Evolutionary conservation across 31 red algal species (phyloP), one percentile per base, ranked within the genome.

Genomic region (Odonthalia washingtoniensis): DNA sequence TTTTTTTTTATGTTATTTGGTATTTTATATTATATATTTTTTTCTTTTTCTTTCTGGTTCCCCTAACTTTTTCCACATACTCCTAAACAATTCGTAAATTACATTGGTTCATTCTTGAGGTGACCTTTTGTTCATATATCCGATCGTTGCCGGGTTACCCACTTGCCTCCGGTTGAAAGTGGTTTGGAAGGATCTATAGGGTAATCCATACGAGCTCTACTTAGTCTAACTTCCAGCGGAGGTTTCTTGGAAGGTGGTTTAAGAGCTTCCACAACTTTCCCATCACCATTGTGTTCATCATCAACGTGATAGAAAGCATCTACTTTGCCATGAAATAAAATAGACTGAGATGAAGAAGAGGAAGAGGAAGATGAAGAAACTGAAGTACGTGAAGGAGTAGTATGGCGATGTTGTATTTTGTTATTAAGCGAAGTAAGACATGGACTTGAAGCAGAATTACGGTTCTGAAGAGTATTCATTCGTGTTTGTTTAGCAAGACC

Each of bases 401-500:
- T 57, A 21, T 9, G 49, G 9, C 9, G 9, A 21, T 21, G 49
- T 14, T 9, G 21, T 14, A 21, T 14, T 14, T 21, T 57, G 21
- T 57, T 21, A 57, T 21, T 57, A 57, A 57, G 49, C 12, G 9
- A 9, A 14, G 49, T 14, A 57, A 57, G 49, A 9, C 21, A 14
- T 57, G 49, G 21, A 14, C 21, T 57, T 9, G 46, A 0, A 30
- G 44, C 32, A 30, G 28, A 27, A 5, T 33, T 21, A 2, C 82
- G 82, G 44, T 85, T 85, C 37, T 44, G 44, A 4, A 85, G 82
- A 28, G 82, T 85, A 57, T 85, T 85, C 12, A 38, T 21, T 34
- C 82, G 82, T n/a, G 82, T 85, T 5, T 24, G 26, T 24, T 74
- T 73, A 0, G 82, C 65, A 30, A 35, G 40, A 21, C 82, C 82